phyloP scores from a whole-genome alignment of 1,139 yeast species.

The Hyphopichia buzzinii region DNA sequence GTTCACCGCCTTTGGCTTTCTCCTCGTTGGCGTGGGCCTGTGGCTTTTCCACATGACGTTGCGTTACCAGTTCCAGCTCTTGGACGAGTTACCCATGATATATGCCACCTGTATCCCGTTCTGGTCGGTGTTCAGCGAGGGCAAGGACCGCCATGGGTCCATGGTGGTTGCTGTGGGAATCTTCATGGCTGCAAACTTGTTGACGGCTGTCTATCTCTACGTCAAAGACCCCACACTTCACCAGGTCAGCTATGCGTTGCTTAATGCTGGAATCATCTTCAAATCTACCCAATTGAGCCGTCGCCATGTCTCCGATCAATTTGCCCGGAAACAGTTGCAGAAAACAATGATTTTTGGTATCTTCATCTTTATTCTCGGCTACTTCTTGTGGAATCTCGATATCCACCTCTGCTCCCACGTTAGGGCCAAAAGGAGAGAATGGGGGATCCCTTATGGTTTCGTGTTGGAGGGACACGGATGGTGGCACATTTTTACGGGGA shows the following conservation, averaged over 20 bases:
- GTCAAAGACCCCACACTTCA: conserved; percentile 83
- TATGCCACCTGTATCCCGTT: conserved; percentile 95
- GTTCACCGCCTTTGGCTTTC: conserved; percentile 73
- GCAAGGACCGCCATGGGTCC: conserved; percentile 37
- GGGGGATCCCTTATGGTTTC: conserved; percentile 86
- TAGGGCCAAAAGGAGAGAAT: conserved; percentile 57
- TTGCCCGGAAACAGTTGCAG: conserved; percentile 48
- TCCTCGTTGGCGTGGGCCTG: conserved; percentile 85
- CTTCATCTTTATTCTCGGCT: conserved; percentile 67
- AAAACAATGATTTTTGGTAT: conserved; percentile 60
- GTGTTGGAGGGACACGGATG: conserved; percentile 92
- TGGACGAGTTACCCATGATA: conserved; percentile 97
- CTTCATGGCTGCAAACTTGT: conserved; percentile 49
- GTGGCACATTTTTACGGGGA: conserved; percentile 93
- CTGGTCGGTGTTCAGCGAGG: conserved; percentile 82
- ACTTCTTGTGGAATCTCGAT: conserved; percentile 81
- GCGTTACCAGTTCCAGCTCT: conserved; percentile 78
- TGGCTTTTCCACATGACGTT: conserved; percentile 98
- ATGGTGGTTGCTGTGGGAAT: conserved; percentile 54
- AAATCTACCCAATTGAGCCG: conserved; percentile 53
- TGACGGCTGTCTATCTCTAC: conserved; percentile 66
- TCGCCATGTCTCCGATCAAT: conserved; percentile 47
- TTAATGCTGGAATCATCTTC: conserved; percentile 61
- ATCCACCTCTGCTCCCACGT: conserved; percentile 73
- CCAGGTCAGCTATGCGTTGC: conserved; percentile 69